Percentiles rank a stretch among this genome's conserved stretches.
Evolutionary conservation across 176 grass and related monocot genomes (phyloP).

Genomic region (Oryza coarctata): DNA sequence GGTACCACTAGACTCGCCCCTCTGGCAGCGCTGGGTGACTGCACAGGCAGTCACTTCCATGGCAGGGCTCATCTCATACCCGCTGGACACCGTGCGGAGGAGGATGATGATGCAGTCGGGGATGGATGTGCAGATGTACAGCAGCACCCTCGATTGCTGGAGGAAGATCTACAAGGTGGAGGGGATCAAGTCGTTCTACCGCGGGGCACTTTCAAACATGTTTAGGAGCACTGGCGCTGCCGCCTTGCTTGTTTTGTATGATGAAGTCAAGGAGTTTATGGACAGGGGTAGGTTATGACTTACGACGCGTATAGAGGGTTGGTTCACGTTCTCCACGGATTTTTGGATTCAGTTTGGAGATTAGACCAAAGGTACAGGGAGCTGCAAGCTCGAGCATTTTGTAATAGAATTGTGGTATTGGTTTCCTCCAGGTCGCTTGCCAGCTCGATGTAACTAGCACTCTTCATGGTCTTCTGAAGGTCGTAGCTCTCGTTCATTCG

Average conservation of each 20-base stretch:
- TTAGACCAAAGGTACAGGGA: constrained; percentile 30
- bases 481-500: constrained; percentile 13
- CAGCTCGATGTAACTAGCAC: constrained; percentile 5
- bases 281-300: constrained; percentile 60
- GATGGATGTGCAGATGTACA: constrained; percentile 67
- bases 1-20: constrained; percentile 56
- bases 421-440: constrained; percentile 36
- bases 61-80: constrained; percentile 80
- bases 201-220: constrained; percentile 81
- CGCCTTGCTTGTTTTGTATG: constrained; percentile 87
- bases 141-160: constrained; percentile 85
- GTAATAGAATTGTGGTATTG: constrained; percentile 24
- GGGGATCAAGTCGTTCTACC: constrained; percentile 75
- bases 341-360: constrained; percentile 39
- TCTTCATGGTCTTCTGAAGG: constrained; percentile 6
- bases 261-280: constrained; percentile 94
- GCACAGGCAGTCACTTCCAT: constrained; percentile 79
- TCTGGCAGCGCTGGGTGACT: constrained; percentile 80
- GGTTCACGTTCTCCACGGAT: constrained; percentile 3
- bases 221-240: constrained; percentile 91
- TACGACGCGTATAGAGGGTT: constrained; percentile 42
- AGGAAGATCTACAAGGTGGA: constrained; percentile 77
- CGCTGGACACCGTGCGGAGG: constrained; percentile 77
- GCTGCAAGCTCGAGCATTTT: constrained; percentile 37
- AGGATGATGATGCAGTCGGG: constrained; percentile 99